Evolutionary conservation across 257 asterid genomes (phyloP), one percentile per base, ranked within the genome.

Genomic region (Salvia rosmarinus): DNA sequence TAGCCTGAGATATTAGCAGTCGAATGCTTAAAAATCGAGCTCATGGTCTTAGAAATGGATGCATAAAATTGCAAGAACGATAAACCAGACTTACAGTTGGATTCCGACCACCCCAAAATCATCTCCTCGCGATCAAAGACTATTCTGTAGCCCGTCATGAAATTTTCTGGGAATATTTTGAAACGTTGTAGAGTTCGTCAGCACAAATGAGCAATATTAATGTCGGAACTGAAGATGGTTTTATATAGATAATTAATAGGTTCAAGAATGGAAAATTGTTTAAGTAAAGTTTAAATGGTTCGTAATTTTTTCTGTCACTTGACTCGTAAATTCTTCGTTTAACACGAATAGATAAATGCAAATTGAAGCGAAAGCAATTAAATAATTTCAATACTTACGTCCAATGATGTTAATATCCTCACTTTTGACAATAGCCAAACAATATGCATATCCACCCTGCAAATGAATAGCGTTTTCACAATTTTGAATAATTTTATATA

Each of bases 51-150:
- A 37, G 39, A 51, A 8, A 49, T 19, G 63, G 23, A 19, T 11
- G 73, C 30, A 59, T 5, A 35, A 1, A 16, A 9, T 35, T 1
- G 73, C 56, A 55, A 17, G 28, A 55, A 54, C 9, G 49, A 34
- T 59, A 64, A 4, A 6, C 67, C 25, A 32, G 67, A 83, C 99
- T 88, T 76, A 95, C 99, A 95, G 76, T 81, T 60, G 0, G 98
- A 82, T 21, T 80, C 87, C 74, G 79, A 85, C 99, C 99, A 95
- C 14, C 99, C 96, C 85, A 95, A 70, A 75, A 79, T 82, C 95
- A 85, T 88, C 77, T 87, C 88, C 83, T 91, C 99, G 1, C 97
- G 92, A 75, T 95, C 95, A 63, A 95, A 95, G 68, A 88, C 82
- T 1, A 92, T 69, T 10, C 94, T 92, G 47, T 95, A 84, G 47